phyloP scores from a whole-genome alignment of 2,329 filamentous ascomycete genomes.

The Fusarium circinatum region DNA sequence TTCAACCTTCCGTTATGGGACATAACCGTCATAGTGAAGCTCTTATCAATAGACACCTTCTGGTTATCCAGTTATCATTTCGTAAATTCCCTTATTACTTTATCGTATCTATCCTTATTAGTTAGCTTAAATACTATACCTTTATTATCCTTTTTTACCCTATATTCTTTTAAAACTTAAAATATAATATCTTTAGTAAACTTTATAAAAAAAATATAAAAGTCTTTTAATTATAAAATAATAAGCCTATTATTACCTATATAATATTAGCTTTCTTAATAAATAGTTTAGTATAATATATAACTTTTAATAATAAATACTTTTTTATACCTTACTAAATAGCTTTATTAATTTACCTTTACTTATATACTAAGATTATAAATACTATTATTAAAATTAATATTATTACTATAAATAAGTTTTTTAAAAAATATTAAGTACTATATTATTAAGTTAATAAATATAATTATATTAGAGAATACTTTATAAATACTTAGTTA shows the following conservation, averaged over 20 bases:
- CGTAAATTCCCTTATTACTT: conserved; percentile 20
- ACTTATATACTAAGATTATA: too few species aligned
- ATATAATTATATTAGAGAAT: conserved; percentile 26
- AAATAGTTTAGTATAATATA: too few species aligned
- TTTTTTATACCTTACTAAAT: too few species aligned
- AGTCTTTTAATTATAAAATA: too few species aligned
- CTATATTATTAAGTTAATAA: conserved; percentile 20
- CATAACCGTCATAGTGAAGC: conserved; percentile 23
- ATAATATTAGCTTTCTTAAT: too few species aligned
- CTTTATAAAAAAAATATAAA: too few species aligned
- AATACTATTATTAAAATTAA: too few species aligned
- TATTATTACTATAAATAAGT: too few species aligned
- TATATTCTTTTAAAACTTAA: conserved; percentile 20
- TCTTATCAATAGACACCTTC: conserved; percentile 26
- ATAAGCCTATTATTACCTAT: too few species aligned
- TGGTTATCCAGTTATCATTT: not conserved
- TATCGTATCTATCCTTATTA: conserved; percentile 30
- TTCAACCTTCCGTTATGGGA: conserved; percentile 30
- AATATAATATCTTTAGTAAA: conserved; percentile 24
- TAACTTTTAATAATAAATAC: too few species aligned
- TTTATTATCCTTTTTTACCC: conserved; percentile 15
- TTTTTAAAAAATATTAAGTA: conserved; percentile 29
- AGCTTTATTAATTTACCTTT: too few species aligned
- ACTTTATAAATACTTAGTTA: conserved; percentile 5
- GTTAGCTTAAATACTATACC: conserved; percentile 28